Evolutionary conservation across 306 rosid genomes (phyloP).

Genomic region (Vigna nakashimae): DNA sequence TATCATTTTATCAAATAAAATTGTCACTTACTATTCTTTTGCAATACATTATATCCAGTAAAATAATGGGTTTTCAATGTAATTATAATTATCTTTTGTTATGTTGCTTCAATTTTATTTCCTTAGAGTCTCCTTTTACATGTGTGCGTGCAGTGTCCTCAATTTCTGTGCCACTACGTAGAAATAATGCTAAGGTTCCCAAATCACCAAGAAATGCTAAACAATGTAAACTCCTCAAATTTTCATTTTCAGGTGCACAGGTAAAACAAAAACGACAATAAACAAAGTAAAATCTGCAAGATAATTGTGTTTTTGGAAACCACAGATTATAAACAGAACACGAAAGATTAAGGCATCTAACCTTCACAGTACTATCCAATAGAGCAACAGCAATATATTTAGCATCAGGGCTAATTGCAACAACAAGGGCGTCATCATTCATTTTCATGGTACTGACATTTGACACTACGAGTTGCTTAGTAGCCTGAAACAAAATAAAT

Average conservation of each 20-base stretch:
- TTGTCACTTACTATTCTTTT: too few species aligned
- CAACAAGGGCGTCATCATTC: slow-evolving; percentile 85
- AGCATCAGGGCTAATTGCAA: slow-evolving; percentile 89
- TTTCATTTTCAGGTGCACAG: not conserved
- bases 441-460: slow-evolving; percentile 80
- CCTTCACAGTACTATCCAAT: slow-evolving; percentile 89
- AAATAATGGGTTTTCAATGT: too few species aligned
- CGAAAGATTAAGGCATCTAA: slow-evolving; percentile 45
- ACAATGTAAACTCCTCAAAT: slow-evolving; percentile 8
- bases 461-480: slow-evolving; percentile 68
- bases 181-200: slow-evolving; percentile 14
- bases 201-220: not conserved
- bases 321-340: slow-evolving; percentile 17
- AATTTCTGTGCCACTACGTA: not conserved
- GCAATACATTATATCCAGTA: not conserved
- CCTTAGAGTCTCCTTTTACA: not conserved
- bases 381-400: slow-evolving; percentile 88
- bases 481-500: slow-evolving; percentile 56
- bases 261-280: slow-evolving; percentile 26
- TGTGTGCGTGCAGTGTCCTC: not conserved
- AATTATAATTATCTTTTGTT: not conserved
- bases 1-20: not conserved
- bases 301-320: slow-evolving; percentile 5
- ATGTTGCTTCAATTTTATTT: not conserved
- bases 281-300: slow-evolving; percentile 18